Evolutionary conservation across 2,329 filamentous ascomycete species (phyloP).

Genomic region (Daldinia sp.): DNA sequence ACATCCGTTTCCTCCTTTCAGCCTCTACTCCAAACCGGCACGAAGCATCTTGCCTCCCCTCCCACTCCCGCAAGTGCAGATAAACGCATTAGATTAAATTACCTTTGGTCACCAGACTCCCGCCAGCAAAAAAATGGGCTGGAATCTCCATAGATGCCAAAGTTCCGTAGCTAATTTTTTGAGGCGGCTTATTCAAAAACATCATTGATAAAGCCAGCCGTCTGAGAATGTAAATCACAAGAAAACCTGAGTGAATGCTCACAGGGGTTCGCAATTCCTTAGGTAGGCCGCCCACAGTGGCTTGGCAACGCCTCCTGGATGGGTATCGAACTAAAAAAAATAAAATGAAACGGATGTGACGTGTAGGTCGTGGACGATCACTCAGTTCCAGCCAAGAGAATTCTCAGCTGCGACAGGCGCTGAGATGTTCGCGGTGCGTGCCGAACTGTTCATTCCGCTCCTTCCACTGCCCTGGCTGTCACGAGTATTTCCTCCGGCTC

Average conservation of each 20-base stretch:
- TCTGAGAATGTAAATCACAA: conserved; percentile 45
- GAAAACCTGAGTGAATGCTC: conserved; percentile 45
- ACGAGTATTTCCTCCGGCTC: conserved; percentile 52
- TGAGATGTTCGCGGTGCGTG: conserved; percentile 74
- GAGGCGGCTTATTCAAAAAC: conserved; percentile 33
- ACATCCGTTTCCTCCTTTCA: conserved; percentile 33
- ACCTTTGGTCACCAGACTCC: conserved; percentile 42
- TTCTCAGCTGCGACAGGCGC: conserved; percentile 93
- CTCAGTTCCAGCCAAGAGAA: conserved; percentile 93
- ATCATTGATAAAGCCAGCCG: conserved; percentile 32
- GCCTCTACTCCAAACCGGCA: conserved; percentile 38
- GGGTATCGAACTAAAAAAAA: conserved; percentile 57
- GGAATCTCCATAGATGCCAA: conserved; percentile 41
- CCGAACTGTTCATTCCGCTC: conserved; percentile 62
- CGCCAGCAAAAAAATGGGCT: conserved; percentile 49
- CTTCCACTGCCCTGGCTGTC: conserved; percentile 74
- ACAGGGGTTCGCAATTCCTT: conserved; percentile 45
- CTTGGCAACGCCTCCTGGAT: conserved; percentile 48
- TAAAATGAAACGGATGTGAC: conserved; percentile 44
- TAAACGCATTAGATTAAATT: conserved; percentile 47
- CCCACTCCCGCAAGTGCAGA: conserved; percentile 33
- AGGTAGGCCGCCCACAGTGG: conserved; percentile 38
- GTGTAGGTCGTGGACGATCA: conserved; percentile 46
- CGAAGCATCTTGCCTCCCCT: conserved; percentile 32
- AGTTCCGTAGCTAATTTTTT: conserved; percentile 34